Evolutionary conservation across 371 early-diverging fungal species (phyloP), one percentile per base, ranked within the genome.

Genomic region (Rhizopus stolonifer): DNA sequence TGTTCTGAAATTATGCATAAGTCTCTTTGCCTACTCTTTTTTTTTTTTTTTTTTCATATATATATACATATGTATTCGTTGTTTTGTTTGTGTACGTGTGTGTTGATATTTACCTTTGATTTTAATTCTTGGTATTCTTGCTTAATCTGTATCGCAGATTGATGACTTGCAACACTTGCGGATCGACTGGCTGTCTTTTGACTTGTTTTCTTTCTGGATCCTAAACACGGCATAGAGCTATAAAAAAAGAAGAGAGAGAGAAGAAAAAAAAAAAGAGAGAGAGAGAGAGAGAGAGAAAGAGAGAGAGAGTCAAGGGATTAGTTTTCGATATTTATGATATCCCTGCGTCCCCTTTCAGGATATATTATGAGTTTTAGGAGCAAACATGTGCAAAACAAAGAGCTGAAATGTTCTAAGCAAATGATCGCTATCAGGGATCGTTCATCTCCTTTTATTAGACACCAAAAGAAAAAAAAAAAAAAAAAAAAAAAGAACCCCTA

Each of bases 61-160:
- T 29, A 29, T 29, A 29, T 29, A 10, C 10, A 10, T 29, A 10
- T 29, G 31, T 29, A 29, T 29, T 29, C n/a, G n/a, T n/a, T n/a
- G n/a, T n/a, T n/a, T n/a, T n/a, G n/a, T n/a, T n/a, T n/a, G n/a
- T n/a, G n/a, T n/a, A n/a, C n/a, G n/a, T n/a, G n/a, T n/a, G 11
- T 10, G 14, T 13, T 23, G 11, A 10, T 45, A 19, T 29, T 24
- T 54, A 69, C 77, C 65, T 71, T 69, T 22, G 53, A 53, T 45
- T 73, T 73, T 26, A 77, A 49, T n/a, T 71, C 72, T 50, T 65
- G 58, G 40, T 65, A 69, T 55, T 77, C 74, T 49, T 67, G 67
- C 23, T 60, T 59, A 18, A 76, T 70, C 38, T 76, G 72, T 7
- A 55, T 52, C n/a, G 61, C 54, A 6, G 55, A 39, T 23, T 45